Conservation (phyloP, 306 rosid species). For the Lathyrus sativus region DNA sequence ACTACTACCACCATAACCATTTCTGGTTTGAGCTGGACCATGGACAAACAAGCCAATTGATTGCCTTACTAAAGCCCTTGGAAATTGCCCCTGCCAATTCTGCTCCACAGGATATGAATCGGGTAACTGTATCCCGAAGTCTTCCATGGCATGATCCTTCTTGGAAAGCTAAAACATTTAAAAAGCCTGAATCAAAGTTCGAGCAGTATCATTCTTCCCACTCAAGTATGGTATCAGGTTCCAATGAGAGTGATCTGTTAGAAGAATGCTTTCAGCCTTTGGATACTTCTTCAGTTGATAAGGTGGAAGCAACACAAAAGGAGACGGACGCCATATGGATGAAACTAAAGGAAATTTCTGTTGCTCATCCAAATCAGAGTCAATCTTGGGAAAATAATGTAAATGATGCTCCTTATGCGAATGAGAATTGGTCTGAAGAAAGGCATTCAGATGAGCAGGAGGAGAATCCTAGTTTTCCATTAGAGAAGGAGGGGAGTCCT, state of each 20-base stretch:
- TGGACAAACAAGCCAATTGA: constrained; percentile 59
- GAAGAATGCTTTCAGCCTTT: constrained; percentile 43
- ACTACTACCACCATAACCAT: constrained; percentile 55
- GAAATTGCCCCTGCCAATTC: constrained; percentile 41
- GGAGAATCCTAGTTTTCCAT: background rate
- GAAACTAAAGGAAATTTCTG: constrained; percentile 63
- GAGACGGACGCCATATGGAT: constrained; percentile 45
- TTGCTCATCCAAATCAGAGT: constrained; percentile 38
- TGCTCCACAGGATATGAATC: constrained; percentile 39
- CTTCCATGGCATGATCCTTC: constrained; percentile 37
- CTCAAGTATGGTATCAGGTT: constrained; percentile 43
- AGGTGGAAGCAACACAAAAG: constrained; percentile 43
- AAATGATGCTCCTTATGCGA: constrained; percentile 27
- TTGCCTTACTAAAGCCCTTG: constrained; percentile 50
- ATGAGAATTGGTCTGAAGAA: constrained; percentile 12
- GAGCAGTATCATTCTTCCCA: constrained; percentile 36
- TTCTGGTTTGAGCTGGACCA: constrained; percentile 96
- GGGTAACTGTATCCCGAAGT: constrained; percentile 38
- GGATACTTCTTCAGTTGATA: constrained; percentile 39
- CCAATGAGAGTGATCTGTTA: constrained; percentile 42
- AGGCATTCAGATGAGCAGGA: constrained; percentile 21
- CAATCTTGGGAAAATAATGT: constrained; percentile 38
- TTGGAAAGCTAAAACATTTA: constrained; percentile 44
- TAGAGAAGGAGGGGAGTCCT: background rate
- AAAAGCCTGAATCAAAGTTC: constrained; percentile 37